Base-by-base conservation (phyloP, 345 rosid genomes). In the Linum usitatissimum region DNA sequence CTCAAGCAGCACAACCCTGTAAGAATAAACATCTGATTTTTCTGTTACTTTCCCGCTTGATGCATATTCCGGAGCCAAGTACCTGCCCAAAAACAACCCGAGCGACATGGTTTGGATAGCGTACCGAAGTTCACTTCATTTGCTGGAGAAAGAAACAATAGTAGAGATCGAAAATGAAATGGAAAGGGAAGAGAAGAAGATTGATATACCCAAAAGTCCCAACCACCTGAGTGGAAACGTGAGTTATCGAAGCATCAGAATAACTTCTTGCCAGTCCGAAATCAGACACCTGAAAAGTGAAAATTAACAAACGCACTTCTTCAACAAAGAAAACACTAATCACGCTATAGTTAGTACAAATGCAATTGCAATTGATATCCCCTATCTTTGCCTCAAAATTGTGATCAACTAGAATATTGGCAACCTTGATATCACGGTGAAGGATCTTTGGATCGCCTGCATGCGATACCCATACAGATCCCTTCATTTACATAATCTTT, bases 211-310 rank as follows among this genome's bases (percentile, higher is more conserved):
- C 72, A 9, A 69, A 69, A 63, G 72, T 69, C 36, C 72, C 72
- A 51, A 69, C 64, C 53, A 69, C 72, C 23, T 20, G 19, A 62
- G 72, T 69, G 58, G 67, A 63, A 57, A 59, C 59, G 59, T 63
- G 64, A 51, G 68, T 63, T 6, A 31, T 48, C 18, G 51, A 45
- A 39, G 18, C 59, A 62, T 61, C 56, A 63, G 63, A 49, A 63
- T 51, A 57, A 51, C 63, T 63, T 64, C 38, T 69, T 49, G 72
- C 72, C 20, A 69, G 64, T 69, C 72, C 72, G n/a, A 69, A 69
- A 36, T 69, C 72, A 45, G 72, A 63, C 34, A 69, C 72, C 72
- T 69, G 67, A 57, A 45, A 40, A 23, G 28, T 23, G 28, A 23
- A n/a, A n/a, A 23, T 9, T 45, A 1, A 45, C 17, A 9, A 45